Conservation (phyloP, 345 rosid species). For the Eucalyptus fibrosa region DNA sequence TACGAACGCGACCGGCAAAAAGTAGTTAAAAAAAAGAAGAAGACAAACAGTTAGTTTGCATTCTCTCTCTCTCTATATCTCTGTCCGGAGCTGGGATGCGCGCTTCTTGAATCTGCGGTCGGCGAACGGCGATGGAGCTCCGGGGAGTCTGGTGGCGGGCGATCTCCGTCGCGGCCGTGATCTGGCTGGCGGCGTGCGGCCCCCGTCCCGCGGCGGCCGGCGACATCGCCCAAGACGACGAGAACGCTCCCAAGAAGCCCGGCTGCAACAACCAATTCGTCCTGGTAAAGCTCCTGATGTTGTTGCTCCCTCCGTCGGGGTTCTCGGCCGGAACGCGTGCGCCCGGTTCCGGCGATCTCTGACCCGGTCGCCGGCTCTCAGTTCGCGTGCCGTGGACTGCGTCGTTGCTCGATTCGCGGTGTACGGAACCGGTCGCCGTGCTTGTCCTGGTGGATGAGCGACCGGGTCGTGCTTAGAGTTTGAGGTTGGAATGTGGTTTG, state of each 20-base stretch:
- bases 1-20: neutral
- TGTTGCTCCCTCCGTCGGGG: neutral
- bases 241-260: constrained; percentile 87
- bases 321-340: constrained; percentile 13
- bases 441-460: neutral
- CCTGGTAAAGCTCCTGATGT: constrained; percentile 36
- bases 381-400: neutral
- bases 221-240: constrained; percentile 89
- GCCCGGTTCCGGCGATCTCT: neutral
- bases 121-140: constrained; percentile 46
- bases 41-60: neutral
- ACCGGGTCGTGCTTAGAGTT: neutral
- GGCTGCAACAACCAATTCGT: constrained; percentile 98
- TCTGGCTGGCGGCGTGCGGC: constrained; percentile 27
- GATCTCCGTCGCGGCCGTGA: constrained; percentile 12
- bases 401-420: neutral
- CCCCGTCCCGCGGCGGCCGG: constrained; percentile 52
- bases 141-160: constrained; percentile 12
- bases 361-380: neutral
- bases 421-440: neutral
- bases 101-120: neutral
- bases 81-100: constrained; percentile 3
- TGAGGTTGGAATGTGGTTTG: neutral
- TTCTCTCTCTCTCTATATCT: neutral
- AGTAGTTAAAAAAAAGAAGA: neutral